Base-by-base conservation (phyloP, 805 yeast genomes). In the Tetrapisispora taiwanensis region DNA sequence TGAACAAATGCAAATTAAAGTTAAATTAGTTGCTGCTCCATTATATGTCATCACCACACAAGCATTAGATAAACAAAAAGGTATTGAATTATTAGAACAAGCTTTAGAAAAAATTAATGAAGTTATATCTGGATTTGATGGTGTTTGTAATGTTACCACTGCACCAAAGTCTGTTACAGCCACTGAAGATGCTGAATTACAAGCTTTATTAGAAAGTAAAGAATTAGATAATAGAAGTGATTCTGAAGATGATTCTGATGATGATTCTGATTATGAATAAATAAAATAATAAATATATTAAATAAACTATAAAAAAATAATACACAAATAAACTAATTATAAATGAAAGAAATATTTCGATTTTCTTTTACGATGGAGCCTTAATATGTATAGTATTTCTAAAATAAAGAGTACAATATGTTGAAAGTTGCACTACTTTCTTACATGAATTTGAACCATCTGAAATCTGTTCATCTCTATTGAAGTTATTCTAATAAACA, bases 101-200 rank as follows among this genome's bases (percentile, higher is more conserved):
- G 95, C 97, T 40, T 85, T 92, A 52, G 84, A 75, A 52, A 79
- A 74, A 54, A 84, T 92, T 51, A 74, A 76, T 48, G 77, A 75
- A 55, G 72, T 79, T 41, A 88, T 92, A 57, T 75, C 74, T 48
- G 71, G 74, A 19, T 74, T 76, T 44, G 95, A 87, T 43, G 98
- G 98, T 61, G 76, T 78, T 47, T 83, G 95, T 65, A 86, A 84
- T 54, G 83, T 90, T 51, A 88, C 94, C 44, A 90, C 89, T 97
- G 89, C 95, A 56, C 97, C 98, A 61, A 90, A 89, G 78, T 97
- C 97, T 36, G 97, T 92, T 53, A 88, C 97, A 45, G 97, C 95
- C 47, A 84, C 92, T 48, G 98, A 92, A 65, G 98, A 92, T 66
- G 97, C 96, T 47, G 97, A 89, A 70, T 78, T 92, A 61, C 95